A percentile compares a stretch with the other conserved stretches of the same genome.
These are phyloP conservation scores for Nymphaea colorata DNA, from an alignment of 164 flowering plant species.

Conservation along the genomic window DNA sequence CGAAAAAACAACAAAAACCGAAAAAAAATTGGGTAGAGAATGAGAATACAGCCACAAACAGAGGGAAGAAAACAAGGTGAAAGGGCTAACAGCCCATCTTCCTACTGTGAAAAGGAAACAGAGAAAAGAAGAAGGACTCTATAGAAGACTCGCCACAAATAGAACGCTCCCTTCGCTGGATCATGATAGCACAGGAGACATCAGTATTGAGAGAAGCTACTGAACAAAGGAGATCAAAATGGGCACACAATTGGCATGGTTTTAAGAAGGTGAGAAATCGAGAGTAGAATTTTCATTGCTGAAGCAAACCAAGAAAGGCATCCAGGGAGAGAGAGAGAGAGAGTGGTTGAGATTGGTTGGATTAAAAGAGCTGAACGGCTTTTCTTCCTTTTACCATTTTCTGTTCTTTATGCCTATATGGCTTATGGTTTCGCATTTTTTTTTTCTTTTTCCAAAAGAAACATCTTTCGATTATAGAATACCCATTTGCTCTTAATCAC, in stretches of 20 bases:
- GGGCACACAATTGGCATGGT: neutral
- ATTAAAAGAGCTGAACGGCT: neutral
- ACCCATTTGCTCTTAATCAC: too few species aligned
- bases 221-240: neutral
- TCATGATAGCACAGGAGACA: neutral
- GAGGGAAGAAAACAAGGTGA: neutral
- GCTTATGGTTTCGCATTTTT: too few species aligned
- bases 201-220: neutral
- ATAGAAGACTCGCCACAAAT: too few species aligned
- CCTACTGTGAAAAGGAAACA: neutral
- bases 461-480: too few species aligned
- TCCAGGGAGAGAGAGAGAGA: constrained; percentile 2
- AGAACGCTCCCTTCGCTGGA: too few species aligned
- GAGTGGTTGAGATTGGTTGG: neutral
- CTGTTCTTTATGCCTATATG: too few species aligned
- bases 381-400: neutral
- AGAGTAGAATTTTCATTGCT: neutral
- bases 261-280: neutral
- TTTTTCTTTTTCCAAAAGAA: too few species aligned
- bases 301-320: neutral
- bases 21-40: neutral
- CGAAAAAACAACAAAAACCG: neutral
- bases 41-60: neutral
- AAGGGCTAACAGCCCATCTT: neutral
- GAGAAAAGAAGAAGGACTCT: neutral